Evolutionary conservation across 371 early-diverging fungal species (phyloP), one percentile per base, ranked within the genome.

Genomic region (Syncephalastrum monosporum): DNA sequence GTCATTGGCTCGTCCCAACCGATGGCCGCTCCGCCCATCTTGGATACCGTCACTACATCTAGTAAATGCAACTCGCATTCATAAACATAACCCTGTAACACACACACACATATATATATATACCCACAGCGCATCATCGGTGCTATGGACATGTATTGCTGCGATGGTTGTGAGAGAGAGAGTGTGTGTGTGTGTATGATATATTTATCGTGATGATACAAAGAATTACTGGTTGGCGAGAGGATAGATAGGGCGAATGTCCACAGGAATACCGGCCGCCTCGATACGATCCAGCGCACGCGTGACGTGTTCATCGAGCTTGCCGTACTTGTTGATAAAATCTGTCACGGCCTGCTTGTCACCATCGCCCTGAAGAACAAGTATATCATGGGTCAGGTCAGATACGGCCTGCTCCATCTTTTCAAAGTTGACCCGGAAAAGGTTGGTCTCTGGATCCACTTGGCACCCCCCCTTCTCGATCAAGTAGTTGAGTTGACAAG

Each of bases 291-390:
- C 75, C 62, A 92, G 59, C 3, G 88, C 83, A 16, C 60, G 44
- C 53, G 76, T 69, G 27, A 87, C 86, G 8, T 73, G 60, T 0
- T 70, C 61, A 16, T 74, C 60, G 46, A 88, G 65, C 0, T 67
- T 61, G 17, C 87, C 91, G 51, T 91, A 90, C 50, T 74, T 75
- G 8, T 70, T 67, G 12, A 79, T 77, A 68, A 92, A 91, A 14
- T 49, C 79, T 45, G 71, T 74, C 4, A 89, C 91, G 6, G 75
- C 71, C 15, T 71, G 51, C 67, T 90, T 90, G 67, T 86, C 83
- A 42, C 92, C 92, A 67, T 91, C 80, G 4, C 91, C 92, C 75
- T 92, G 91, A 38, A 91, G 77, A 14, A 90, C 64, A 70, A 92
- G 68, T 49, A 92, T 90, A 42, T 85, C 84, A 8, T 67, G 75